phyloP scores from a whole-genome alignment of 306 rosid genomes.

The Medicago arabica region DNA sequence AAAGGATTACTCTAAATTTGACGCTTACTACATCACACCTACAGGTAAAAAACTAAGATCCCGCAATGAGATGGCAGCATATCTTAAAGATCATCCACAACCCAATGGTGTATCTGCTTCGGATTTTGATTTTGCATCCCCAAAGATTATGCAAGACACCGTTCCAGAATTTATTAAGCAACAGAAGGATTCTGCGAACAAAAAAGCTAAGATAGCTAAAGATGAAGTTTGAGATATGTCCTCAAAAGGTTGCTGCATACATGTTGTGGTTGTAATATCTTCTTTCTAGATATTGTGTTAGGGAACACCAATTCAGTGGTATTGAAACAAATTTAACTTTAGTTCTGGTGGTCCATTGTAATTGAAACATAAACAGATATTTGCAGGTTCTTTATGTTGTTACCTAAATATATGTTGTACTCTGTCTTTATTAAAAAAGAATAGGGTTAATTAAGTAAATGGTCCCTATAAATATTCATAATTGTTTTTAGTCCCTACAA shows the following conservation, averaged over 20 bases:
- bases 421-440: background rate
- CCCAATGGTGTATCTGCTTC: constrained; percentile 48
- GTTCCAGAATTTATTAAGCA: constrained; percentile 54
- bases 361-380: background rate
- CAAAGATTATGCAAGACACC: constrained; percentile 85
- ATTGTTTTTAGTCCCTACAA: no score
- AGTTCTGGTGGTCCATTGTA: background rate
- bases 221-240: constrained; percentile 24
- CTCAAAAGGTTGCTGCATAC: constrained; percentile 29
- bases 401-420: no score
- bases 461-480: no score
- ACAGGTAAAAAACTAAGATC: constrained; percentile 75
- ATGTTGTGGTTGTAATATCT: background rate
- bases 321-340: no score
- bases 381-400: background rate
- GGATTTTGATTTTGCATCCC: constrained; percentile 66
- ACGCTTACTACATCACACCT: constrained; percentile 73
- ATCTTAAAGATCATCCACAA: constrained; percentile 61
- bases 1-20: constrained; percentile 37
- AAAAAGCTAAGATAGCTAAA: constrained; percentile 39
- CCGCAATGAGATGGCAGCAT: constrained; percentile 62
- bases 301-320: no score
- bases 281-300: background rate
- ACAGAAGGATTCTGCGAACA: constrained; percentile 50
- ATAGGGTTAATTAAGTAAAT: no score